Base-by-base conservation (phyloP, 1,284 basidiomycete species). In the Trichosporon sp. region DNA sequence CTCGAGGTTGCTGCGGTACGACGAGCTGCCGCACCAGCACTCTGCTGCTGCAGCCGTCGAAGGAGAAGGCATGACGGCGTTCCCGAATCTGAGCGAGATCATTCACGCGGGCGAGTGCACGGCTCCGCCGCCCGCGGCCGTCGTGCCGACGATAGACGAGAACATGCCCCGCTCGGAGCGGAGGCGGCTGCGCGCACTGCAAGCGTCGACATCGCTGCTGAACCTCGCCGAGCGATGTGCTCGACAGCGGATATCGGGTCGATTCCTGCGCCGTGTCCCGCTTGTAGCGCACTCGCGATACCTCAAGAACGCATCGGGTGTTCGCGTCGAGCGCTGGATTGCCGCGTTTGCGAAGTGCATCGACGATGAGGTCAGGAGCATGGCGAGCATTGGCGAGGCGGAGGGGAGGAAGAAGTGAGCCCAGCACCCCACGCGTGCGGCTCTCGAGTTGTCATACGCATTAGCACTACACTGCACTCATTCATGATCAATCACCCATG, bases 261-360 rank as follows among this genome's bases (percentile, higher is more conserved):
- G 66, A 7, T 68, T 68, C 3, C 83, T 99, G 7, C 86, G 95
- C 13, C 86, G 92, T 9, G 83, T 99, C 19, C 95, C 95, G 1
- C 90, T 98, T 29, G 85, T 99, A 32, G 92, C 95, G 1, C 88
- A 96, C 64, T 90, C 94, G 2, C 84, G 87, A 3, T 88, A 93
- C 74, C 87, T 44, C 59, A 67, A 27, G 62, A 65, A 23, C 57
- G 59, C 13, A 37, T 19, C 16, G 58, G 46, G 49, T 63, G 62
- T 29, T 58, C 59, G 65, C 27, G 44, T 76, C 14, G 71, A 70
- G 49, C 65, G 59, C 25, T 82, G 79, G 80, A 67, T 81, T 7
- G 63, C 73, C 13, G 91, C 90, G 9, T 90, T 95, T 86, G 86
- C 87, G 59, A 86, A 83, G 63, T 88, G 90, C 23, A 85, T 94